Base-by-base conservation (phyloP, 2,329 filamentous ascomycete species). In the Sarocladium brachiariae region DNA sequence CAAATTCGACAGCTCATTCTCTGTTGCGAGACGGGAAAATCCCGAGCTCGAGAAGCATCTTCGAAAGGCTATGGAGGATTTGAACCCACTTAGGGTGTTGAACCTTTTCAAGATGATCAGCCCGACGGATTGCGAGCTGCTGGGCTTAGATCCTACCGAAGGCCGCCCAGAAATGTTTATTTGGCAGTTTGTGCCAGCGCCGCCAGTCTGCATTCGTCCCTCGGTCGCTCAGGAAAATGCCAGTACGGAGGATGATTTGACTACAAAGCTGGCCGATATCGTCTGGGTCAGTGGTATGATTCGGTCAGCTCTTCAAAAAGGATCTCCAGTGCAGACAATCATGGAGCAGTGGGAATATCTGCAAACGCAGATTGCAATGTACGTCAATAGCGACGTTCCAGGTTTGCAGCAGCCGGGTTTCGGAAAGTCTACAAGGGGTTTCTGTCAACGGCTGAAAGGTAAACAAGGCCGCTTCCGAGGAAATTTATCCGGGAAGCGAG, bases 281-380 rank as follows among this genome's bases (percentile, higher is more conserved):
- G 86, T 96, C 9, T 89, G 95, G 60, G 89, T 95, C 56, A 96
- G 91, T 62, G 86, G 87, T 50, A 81, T 95, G 59, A 89, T 99
- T 55, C 84, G 87, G 47, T 86, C 88, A 19, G 89, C 89, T 0
- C 68, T 97, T 14, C 78, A 86, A 54, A 90, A 89, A 58, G 92
- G 92, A 9, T 87, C 91, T 13, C 83, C 89, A 0, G 78, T 99
- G 2, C 81, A 87, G 57, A 95, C 89, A 1, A 87, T 97, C 51
- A 95, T 97, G 84, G 93, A 99, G 65, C 90, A 96, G 60, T 99
- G 93, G 93, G 93, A 99, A 63, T 97, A 92, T 61, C 73, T 99
- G 54, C 92, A 97, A 63, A 78, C 96, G 8, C 91, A 97, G 62
- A 87, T 97, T 53, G 93, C 92, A 54, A 90, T 97, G 77, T 97